phyloP scores from a whole-genome alignment of 495 filamentous ascomycete species.

The Penicillium ucsense region DNA sequence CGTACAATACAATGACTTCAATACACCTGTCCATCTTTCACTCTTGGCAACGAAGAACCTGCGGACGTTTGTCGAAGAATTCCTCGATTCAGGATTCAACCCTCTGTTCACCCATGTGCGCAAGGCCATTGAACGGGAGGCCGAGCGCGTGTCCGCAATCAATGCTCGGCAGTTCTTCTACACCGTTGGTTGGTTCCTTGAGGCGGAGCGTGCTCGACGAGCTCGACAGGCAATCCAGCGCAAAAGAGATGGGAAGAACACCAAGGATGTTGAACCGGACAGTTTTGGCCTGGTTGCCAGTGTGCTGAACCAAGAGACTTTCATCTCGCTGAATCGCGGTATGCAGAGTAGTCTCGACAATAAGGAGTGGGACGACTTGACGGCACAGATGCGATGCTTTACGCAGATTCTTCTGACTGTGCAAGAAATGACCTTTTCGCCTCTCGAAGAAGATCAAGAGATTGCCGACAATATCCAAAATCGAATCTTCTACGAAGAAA shows the following conservation, averaged over 20 bases:
- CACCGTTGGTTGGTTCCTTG: constrained; percentile 86
- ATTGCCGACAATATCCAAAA: constrained; percentile 97
- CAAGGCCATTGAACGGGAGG: constrained; percentile 84
- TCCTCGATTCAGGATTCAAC: constrained; percentile 93
- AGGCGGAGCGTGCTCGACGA: constrained; percentile 73
- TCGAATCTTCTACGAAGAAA: constrained; percentile 96
- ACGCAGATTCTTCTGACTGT: constrained; percentile 71
- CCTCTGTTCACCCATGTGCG: constrained; percentile 80
- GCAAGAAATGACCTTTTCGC: constrained; percentile 83
- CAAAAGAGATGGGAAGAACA: constrained; percentile 23
- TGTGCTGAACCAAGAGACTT: constrained; percentile 86
- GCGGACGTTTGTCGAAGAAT: constrained; percentile 79
- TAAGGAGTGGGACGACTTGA: constrained; percentile 79
- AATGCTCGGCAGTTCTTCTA: constrained; percentile 86
- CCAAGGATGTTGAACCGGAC: constrained; percentile 50
- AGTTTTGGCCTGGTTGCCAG: constrained; percentile 79
- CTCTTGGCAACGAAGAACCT: constrained; percentile 60
- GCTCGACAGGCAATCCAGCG: constrained; percentile 39
- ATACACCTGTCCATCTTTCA: constrained; percentile 57
- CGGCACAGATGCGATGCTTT: constrained; percentile 85
- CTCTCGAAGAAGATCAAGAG: constrained; percentile 86
- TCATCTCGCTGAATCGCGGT: constrained; percentile 72
- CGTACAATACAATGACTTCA: constrained; percentile 59
- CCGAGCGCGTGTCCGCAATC: constrained; percentile 63
- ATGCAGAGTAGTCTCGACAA: constrained; percentile 71